Base-by-base conservation (phyloP, 169 alveolate genomes). In the Cryptosporidium bovis region DNA sequence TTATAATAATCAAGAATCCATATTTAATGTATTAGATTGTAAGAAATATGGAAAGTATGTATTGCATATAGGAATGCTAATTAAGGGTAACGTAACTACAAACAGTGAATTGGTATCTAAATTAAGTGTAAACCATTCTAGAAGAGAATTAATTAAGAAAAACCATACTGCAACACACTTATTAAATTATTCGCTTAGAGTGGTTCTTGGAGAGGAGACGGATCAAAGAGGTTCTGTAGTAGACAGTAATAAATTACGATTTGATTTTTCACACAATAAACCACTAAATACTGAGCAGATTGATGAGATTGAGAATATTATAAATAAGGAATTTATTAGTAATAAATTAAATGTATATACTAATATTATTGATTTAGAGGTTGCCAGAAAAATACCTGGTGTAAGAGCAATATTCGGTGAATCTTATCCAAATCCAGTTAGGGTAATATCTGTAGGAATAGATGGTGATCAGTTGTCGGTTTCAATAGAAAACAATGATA, bases 81-180 rank as follows among this genome's bases (percentile, higher is more conserved):
- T 60, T 16, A 24, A 77, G 12, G 87, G 87, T 16, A 27, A 60
- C 5, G 34, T 77, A 34, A 20, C 5, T 2, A 34, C 56, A 24
- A 77, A 93, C 24, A 91, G 71, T 36, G 77, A 50, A 44, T 67
- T 90, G 4, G 66, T 85, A 13, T 89, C 60, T 18, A 20, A 34
- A 24, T 34, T 94, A 18, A 60, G 36, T 16, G 96, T 94, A 27
- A 94, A 95, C 87, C 94, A 91, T 90, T 91, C 82, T 31, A 92
- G 98, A 24, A 92, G 99, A n/a, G 92, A 92, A 31, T 82, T 90
- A 65, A 92, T 94, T 24, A 98, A 97, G 36, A 95, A 96, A 87
- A 96, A 96, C 90, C 99, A 96, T 93, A 95, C 98, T 0, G 97
- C 95, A 3, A 96, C 98, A 12, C 99, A 96, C 92, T 65, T 96